Conservation (phyloP, 768 basidiomycete species). For the Calocybe gangraenosa region DNA sequence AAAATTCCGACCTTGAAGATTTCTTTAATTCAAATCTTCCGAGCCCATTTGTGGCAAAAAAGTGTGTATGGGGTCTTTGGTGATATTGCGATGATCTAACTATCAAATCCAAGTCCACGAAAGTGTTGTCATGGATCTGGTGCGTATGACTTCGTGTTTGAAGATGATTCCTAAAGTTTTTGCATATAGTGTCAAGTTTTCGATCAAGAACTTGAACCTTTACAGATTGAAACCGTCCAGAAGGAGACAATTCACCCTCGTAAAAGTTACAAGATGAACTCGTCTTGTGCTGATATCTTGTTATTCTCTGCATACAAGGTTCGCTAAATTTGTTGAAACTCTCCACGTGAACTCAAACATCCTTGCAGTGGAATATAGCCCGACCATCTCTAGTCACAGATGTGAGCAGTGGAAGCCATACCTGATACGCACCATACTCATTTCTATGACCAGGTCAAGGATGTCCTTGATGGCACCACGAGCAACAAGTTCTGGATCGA, state of each 20-base stretch:
- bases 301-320: conserved; percentile 93
- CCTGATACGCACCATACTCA: neutral
- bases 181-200: conserved; percentile 89
- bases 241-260: conserved; percentile 99
- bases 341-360: neutral
- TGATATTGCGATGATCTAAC: conserved; percentile 13
- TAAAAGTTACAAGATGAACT: conserved; percentile 99
- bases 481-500: conserved; percentile 99
- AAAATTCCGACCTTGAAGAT: conserved; percentile 99
- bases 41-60: conserved; percentile 99
- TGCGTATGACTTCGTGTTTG: conserved; percentile 24
- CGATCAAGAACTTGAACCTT: conserved; percentile 95
- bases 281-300: conserved; percentile 97
- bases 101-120: conserved; percentile 61
- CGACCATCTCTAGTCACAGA: conserved; percentile 83
- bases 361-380: conserved; percentile 88
- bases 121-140: conserved; percentile 89
- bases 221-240: conserved; percentile 98
- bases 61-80: conserved; percentile 52
- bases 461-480: conserved; percentile 90
- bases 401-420: conserved; percentile 36
- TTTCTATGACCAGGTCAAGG: conserved; percentile 61
- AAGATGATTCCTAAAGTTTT: neutral
- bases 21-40: conserved; percentile 99
- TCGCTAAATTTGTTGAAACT: conserved; percentile 3